Conservation (phyloP, 441 rosid genomes). For the Erysimum pusillum region DNA sequence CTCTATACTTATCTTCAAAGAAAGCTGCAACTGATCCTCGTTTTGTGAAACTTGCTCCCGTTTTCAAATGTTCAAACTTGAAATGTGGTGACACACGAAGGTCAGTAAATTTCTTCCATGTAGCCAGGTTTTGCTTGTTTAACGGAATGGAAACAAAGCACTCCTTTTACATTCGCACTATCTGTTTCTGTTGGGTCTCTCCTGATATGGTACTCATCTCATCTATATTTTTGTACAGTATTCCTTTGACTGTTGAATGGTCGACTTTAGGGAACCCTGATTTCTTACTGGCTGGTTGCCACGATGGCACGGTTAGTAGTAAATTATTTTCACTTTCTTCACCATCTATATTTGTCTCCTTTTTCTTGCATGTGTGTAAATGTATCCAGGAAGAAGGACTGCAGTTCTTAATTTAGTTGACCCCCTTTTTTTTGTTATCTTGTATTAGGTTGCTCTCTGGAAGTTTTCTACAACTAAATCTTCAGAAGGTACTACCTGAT, state of each 20-base stretch:
- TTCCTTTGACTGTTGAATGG: conserved; percentile 93
- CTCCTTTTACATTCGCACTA: neutral
- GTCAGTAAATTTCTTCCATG: conserved; percentile 49
- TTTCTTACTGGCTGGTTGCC: conserved; percentile 92
- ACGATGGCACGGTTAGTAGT: conserved; percentile 82
- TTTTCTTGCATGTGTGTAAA: conserved; percentile 21
- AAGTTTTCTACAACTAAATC: conserved; percentile 67
- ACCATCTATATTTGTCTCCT: neutral
- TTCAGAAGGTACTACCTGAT: conserved; percentile 59
- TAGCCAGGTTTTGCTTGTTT: conserved; percentile 20
- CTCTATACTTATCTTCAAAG: conserved; percentile 62
- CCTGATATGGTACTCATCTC: conserved; percentile 23
- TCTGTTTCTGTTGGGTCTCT: neutral
- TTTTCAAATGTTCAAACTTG: conserved; percentile 78
- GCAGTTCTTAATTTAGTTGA: neutral
- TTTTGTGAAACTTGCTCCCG: conserved; percentile 83
- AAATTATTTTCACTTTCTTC: conserved; percentile 16
- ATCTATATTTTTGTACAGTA: conserved; percentile 27
- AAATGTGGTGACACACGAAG: conserved; percentile 75
- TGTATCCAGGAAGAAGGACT: conserved; percentile 17
- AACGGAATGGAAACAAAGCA: conserved; percentile 3
- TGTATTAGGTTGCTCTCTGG: conserved; percentile 92
- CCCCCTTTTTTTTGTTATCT: conserved; percentile 16
- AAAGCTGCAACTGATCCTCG: conserved; percentile 85
- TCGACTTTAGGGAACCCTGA: conserved; percentile 70